Evolutionary conservation across 2,329 filamentous ascomycete genomes (phyloP).

Genomic region (Tolypocladium amazonense): DNA sequence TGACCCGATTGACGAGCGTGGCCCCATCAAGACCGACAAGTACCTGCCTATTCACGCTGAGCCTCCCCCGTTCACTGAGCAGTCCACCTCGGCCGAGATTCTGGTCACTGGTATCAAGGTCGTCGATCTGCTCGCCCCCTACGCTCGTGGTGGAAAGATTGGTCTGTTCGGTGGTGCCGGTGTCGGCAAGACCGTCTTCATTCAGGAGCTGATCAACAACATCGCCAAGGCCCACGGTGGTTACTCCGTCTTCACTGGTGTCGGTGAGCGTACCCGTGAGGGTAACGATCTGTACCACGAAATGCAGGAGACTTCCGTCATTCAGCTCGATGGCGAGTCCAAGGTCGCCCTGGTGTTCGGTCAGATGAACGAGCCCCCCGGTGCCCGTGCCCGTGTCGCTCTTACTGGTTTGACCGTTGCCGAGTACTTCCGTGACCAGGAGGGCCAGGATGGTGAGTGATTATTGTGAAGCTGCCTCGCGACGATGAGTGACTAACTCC

Average conservation of each 20-base stretch:
- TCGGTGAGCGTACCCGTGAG: slow-evolving; percentile 99
- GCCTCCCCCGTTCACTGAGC: slow-evolving; percentile 82
- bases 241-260: slow-evolving; percentile 99
- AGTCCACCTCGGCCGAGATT: slow-evolving; percentile 93
- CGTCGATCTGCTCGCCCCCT: slow-evolving; percentile 96
- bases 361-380: slow-evolving; percentile 99
- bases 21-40: slow-evolving; percentile 91
- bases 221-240: slow-evolving; percentile 99
- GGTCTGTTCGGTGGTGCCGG: slow-evolving; percentile 99
- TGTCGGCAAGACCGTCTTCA: slow-evolving; percentile 99
- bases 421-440: slow-evolving; percentile 68
- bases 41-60: slow-evolving; percentile 87
- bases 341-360: slow-evolving; percentile 99
- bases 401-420: slow-evolving; percentile 77
- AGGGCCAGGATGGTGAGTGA: slow-evolving; percentile 73
- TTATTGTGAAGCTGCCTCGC: slow-evolving; percentile 6
- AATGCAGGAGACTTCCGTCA: slow-evolving; percentile 99
- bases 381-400: slow-evolving; percentile 98
- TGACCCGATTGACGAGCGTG: slow-evolving; percentile 99
- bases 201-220: slow-evolving; percentile 99
- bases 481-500: neutral
- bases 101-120: slow-evolving; percentile 99
- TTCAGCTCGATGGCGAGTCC: slow-evolving; percentile 97
- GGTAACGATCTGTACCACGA: slow-evolving; percentile 99
- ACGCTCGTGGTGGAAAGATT: slow-evolving; percentile 99